These are phyloP conservation scores for Penicillium alfredii DNA, from an alignment of 495 filamentous ascomycete genomes.

Conservation along the genomic window DNA sequence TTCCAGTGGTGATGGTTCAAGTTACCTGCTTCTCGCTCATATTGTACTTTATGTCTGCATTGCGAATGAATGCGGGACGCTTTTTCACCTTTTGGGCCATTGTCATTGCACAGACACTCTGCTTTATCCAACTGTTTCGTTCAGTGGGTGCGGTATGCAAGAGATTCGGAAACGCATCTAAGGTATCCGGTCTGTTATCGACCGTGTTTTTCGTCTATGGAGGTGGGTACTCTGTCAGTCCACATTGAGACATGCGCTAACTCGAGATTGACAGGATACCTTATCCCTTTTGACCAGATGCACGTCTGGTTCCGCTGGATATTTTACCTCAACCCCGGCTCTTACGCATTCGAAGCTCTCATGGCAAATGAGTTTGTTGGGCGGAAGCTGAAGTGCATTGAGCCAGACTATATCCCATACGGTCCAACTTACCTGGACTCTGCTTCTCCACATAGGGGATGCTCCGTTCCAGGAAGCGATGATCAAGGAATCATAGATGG, in stretches of 20 bases:
- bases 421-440: slow-evolving; percentile 54
- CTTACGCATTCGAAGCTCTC: slow-evolving; percentile 80
- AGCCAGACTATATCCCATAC: slow-evolving; percentile 56
- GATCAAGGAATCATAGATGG: slow-evolving; percentile 54
- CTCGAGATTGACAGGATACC: slow-evolving; percentile 59
- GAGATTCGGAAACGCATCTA: slow-evolving; percentile 79
- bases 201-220: slow-evolving; percentile 75
- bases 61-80: slow-evolving; percentile 61
- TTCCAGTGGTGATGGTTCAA: slow-evolving; percentile 60
- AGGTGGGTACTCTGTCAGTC: slow-evolving; percentile 50
- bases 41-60: slow-evolving; percentile 70
- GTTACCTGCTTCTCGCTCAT: slow-evolving; percentile 68
- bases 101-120: slow-evolving; percentile 60
- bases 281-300: slow-evolving; percentile 71
- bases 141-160: slow-evolving; percentile 71
- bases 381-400: slow-evolving; percentile 75
- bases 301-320: slow-evolving; percentile 84
- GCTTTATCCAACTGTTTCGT: slow-evolving; percentile 72
- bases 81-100: slow-evolving; percentile 77
- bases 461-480: slow-evolving; percentile 60
- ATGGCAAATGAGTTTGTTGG: slow-evolving; percentile 86
- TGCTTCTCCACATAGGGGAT: slow-evolving; percentile 59
- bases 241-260: slow-evolving; percentile 50
- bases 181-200: slow-evolving; percentile 67
- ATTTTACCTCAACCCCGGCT: slow-evolving; percentile 79